Evolutionary conservation across 129 eudicot species (phyloP).

Genomic region (Lonicera japonica): DNA sequence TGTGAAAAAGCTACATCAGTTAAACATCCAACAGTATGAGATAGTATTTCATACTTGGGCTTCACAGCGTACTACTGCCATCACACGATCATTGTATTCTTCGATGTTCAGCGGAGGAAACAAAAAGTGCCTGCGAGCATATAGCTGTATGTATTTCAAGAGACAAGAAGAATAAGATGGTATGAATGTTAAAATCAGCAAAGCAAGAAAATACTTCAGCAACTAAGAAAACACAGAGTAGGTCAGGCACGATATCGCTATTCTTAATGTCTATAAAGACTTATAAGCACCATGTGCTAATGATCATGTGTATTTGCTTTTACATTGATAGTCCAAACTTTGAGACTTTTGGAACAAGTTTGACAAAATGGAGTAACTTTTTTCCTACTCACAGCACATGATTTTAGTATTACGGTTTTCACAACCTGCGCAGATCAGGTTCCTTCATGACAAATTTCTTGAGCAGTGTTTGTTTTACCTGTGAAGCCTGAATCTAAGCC

Average conservation of each 20-base stretch:
- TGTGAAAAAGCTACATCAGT: no score
- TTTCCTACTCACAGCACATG: no score
- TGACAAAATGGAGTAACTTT: background rate
- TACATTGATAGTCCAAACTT: background rate
- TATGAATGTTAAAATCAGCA: background rate
- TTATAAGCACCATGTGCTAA: background rate
- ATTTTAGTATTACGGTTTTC: no score
- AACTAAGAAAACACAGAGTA: constrained; percentile 4
- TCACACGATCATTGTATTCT: constrained; percentile 87
- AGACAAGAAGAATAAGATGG: constrained; percentile 2
- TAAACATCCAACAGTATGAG: constrained; percentile 2
- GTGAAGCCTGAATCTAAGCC: no score
- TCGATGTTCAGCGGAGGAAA: constrained; percentile 85
- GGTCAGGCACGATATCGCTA: background rate
- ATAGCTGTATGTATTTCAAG: constrained; percentile 44
- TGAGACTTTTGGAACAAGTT: background rate
- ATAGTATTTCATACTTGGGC: constrained; percentile 57
- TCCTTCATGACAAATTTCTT: no score
- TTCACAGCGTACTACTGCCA: constrained; percentile 94
- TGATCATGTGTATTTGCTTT: background rate
- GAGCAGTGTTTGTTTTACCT: no score
- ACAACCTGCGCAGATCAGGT: no score
- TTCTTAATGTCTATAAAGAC: no score
- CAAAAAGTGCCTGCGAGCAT: constrained; percentile 89
- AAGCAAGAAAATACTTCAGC: background rate